A percentile compares a stretch with the other conserved stretches of the same genome.
phyloP scores from a whole-genome alignment of 441 rosid genomes.

The Populus tomentosa region DNA sequence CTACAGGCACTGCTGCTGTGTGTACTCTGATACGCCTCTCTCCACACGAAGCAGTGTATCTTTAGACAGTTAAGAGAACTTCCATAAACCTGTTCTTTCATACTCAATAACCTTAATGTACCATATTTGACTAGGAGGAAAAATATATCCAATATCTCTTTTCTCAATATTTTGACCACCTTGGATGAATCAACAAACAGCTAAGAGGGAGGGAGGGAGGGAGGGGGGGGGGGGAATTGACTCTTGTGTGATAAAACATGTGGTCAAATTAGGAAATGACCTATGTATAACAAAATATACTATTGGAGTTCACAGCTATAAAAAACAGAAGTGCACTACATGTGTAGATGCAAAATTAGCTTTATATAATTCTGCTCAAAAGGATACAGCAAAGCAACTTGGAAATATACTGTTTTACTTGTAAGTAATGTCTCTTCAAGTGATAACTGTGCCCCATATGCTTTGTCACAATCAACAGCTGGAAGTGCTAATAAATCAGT shows the following conservation, averaged over 20 bases:
- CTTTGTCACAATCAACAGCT: constrained; percentile 98
- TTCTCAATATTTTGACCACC: background rate
- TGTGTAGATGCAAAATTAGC: background rate
- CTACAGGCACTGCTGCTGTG: constrained; percentile 90
- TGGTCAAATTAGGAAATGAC: background rate
- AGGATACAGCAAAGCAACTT: constrained; percentile 99
- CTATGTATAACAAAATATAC: background rate
- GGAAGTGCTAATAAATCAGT: constrained; percentile 97
- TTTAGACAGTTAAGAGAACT: constrained; percentile 45
- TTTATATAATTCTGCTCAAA: constrained; percentile 20
- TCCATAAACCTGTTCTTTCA: background rate
- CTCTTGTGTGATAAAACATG: background rate
- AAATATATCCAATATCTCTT: background rate
- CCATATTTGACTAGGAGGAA: constrained; percentile 13
- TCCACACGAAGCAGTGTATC: constrained; percentile 99
- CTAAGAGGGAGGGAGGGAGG: background rate
- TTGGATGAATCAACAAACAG: background rate
- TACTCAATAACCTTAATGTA: constrained; percentile 3
- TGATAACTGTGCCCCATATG: constrained; percentile 93
- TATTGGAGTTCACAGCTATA: background rate
- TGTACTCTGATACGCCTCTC: constrained; percentile 99
- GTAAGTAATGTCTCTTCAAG: constrained; percentile 93
- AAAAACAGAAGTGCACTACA: background rate
- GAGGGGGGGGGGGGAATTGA: background rate
- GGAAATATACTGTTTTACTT: constrained; percentile 86